Percentiles rank a stretch among this genome's conserved stretches.
Evolutionary conservation across 192 early-diverging fungal genomes (phyloP).

Genomic region (Physocladia obscura): DNA sequence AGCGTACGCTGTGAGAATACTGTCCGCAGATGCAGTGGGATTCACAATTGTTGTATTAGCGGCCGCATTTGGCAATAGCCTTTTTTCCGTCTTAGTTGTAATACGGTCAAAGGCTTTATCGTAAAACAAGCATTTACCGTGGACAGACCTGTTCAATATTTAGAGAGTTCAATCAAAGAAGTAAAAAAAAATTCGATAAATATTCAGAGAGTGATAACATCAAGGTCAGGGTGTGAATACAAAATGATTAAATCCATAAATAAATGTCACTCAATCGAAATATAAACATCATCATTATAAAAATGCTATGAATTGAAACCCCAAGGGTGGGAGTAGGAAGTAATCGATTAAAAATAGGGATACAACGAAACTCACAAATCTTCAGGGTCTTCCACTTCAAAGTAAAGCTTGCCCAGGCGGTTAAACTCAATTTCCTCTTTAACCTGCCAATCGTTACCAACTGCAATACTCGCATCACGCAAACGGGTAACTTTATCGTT

Average conservation of each 20-base stretch:
- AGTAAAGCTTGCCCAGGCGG: slow-evolving; percentile 80
- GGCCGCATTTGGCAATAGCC: slow-evolving; percentile 52
- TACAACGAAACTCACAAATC: slow-evolving; percentile 81
- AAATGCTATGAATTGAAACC: not conserved
- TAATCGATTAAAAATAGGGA: not conserved
- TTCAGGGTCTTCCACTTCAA: slow-evolving; percentile 70
- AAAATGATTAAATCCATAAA: slow-evolving; percentile 22
- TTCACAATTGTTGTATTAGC: slow-evolving; percentile 70
- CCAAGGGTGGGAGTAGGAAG: not conserved
- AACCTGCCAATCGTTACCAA: slow-evolving; percentile 86
- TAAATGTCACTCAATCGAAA: slow-evolving; percentile 8
- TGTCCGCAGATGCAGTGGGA: slow-evolving; percentile 84
- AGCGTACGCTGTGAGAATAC: slow-evolving; percentile 58
- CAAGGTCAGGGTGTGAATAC: slow-evolving; percentile 28
- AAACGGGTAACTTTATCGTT: slow-evolving; percentile 68
- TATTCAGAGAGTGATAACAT: no score
- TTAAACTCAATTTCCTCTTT: slow-evolving; percentile 94
- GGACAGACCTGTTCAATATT: slow-evolving; percentile 51
- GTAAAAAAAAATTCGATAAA: not conserved
- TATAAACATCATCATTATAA: slow-evolving; percentile 36
- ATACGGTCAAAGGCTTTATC: slow-evolving; percentile 86
- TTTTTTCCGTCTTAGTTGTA: slow-evolving; percentile 73
- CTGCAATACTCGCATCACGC: slow-evolving; percentile 82
- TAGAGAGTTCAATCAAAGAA: slow-evolving; percentile 12
- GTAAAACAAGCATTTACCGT: slow-evolving; percentile 74